Evolutionary conservation across 2,329 filamentous ascomycete species (phyloP).

Genomic region (Cercospora janseana): DNA sequence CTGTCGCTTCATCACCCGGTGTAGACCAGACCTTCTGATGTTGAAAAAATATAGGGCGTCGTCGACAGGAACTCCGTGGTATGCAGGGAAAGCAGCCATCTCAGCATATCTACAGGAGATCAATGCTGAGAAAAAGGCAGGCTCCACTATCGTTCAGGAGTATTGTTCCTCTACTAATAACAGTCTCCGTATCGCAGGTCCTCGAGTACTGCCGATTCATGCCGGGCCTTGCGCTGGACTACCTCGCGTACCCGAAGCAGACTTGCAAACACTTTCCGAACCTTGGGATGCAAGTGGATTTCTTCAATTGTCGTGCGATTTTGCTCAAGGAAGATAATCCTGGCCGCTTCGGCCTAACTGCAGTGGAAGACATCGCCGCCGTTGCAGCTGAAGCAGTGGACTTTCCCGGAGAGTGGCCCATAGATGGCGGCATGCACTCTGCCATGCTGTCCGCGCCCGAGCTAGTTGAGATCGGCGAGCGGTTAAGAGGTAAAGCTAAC

Average conservation of each 20-base stretch:
- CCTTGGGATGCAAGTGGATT: slow-evolving; percentile 42
- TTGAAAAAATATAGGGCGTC: slow-evolving; percentile 3
- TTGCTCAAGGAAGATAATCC: slow-evolving; percentile 40
- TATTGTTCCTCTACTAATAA: background rate
- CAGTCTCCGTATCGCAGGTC: slow-evolving; percentile 39
- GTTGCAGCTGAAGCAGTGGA: slow-evolving; percentile 46
- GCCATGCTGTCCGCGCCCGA: slow-evolving; percentile 39
- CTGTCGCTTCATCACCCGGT: background rate
- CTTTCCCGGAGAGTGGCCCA: slow-evolving; percentile 47
- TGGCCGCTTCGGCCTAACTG: slow-evolving; percentile 46
- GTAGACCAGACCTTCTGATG: slow-evolving; percentile 1
- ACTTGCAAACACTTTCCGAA: slow-evolving; percentile 47
- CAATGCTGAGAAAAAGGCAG: slow-evolving; percentile 49
- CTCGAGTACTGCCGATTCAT: slow-evolving; percentile 59
- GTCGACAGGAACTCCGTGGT: slow-evolving; percentile 40
- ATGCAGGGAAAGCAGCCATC: slow-evolving; percentile 51
- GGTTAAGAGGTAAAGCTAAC: slow-evolving; percentile 16
- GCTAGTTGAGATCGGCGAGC: slow-evolving; percentile 27
- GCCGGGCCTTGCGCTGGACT: slow-evolving; percentile 47
- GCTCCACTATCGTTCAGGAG: background rate
- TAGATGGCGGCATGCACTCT: slow-evolving; percentile 44
- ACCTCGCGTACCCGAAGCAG: slow-evolving; percentile 52
- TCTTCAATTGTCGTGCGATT: slow-evolving; percentile 45
- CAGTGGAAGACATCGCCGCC: slow-evolving; percentile 45
- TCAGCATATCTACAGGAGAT: slow-evolving; percentile 53